phyloP scores from a whole-genome alignment of 768 basidiomycete species.

The Trametopsis cervina region DNA sequence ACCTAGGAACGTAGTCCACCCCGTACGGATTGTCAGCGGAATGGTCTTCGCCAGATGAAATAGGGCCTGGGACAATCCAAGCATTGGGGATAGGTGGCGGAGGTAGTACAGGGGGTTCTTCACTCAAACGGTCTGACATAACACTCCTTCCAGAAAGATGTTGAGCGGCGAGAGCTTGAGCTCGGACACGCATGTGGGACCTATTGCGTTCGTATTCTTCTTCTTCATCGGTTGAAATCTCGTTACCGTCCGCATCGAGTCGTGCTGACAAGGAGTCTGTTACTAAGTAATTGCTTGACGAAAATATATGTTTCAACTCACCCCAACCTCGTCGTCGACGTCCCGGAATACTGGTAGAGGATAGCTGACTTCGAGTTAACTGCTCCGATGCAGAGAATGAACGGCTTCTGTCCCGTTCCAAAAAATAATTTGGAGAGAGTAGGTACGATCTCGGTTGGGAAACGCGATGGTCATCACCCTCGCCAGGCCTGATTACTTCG shows the following conservation, averaged over 20 bases:
- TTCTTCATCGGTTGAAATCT: constrained; percentile 56
- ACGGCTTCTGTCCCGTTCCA: too few relatives aligned
- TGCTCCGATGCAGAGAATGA: neutral
- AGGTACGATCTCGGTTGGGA: neutral
- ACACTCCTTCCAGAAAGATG: neutral
- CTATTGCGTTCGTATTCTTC: constrained; percentile 50
- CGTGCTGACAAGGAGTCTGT: constrained; percentile 22
- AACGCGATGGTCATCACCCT: neutral
- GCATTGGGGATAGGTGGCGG: neutral
- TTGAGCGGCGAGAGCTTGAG: constrained; percentile 11
- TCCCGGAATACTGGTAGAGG: neutral
- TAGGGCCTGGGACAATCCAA: neutral
- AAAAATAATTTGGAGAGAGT: too few relatives aligned
- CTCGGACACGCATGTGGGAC: constrained; percentile 27
- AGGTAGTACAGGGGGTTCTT: neutral
- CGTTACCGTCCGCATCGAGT: constrained; percentile 50
- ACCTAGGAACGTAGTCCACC: too few relatives aligned
- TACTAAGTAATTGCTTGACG: too few relatives aligned
- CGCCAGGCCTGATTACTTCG: neutral
- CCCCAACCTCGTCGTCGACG: constrained; percentile 18
- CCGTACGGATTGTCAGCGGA: neutral
- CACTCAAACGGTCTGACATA: neutral
- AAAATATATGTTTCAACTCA: too few relatives aligned
- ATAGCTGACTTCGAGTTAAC: neutral
- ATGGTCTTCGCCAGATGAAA: neutral